Conservation (phyloP, 805 yeast genomes). For the Nakazawaea molendinolei region DNA sequence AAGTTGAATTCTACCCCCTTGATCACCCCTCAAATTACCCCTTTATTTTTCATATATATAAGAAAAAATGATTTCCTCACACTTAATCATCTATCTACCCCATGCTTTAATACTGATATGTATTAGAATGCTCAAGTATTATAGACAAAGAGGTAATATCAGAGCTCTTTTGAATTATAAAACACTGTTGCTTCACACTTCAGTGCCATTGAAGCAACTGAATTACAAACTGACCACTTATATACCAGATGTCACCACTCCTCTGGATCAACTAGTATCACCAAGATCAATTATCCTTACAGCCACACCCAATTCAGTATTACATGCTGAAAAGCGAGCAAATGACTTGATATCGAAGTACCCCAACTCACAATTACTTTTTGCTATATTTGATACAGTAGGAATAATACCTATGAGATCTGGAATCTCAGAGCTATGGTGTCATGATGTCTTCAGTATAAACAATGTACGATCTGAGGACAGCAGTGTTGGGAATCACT, state of each 20-base stretch:
- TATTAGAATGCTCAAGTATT: no score
- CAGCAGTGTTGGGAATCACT: not conserved
- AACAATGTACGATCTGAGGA: not conserved
- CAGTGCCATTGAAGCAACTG: not conserved
- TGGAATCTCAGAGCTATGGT: slow-evolving; percentile 8
- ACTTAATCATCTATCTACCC: no score
- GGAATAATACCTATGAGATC: not conserved
- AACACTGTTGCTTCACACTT: no score
- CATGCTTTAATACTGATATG: no score
- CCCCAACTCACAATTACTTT: slow-evolving; percentile 2
- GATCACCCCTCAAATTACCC: no score
- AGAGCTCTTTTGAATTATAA: no score
- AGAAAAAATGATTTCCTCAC: no score
- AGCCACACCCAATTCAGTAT: slow-evolving; percentile 4
- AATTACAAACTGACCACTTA: not conserved
- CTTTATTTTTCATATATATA: no score
- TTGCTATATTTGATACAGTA: slow-evolving; percentile 9
- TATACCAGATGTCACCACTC: not conserved
- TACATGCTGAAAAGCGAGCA: not conserved
- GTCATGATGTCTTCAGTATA: not conserved
- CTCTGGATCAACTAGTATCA: not conserved
- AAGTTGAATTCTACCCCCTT: no score
- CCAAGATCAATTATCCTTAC: slow-evolving; percentile 3
- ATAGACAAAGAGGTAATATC: no score
- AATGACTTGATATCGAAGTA: not conserved